These are phyloP conservation scores for Macrocybe sp. DNA, from an alignment of 1,284 basidiomycete genomes.

Conservation along the genomic window DNA sequence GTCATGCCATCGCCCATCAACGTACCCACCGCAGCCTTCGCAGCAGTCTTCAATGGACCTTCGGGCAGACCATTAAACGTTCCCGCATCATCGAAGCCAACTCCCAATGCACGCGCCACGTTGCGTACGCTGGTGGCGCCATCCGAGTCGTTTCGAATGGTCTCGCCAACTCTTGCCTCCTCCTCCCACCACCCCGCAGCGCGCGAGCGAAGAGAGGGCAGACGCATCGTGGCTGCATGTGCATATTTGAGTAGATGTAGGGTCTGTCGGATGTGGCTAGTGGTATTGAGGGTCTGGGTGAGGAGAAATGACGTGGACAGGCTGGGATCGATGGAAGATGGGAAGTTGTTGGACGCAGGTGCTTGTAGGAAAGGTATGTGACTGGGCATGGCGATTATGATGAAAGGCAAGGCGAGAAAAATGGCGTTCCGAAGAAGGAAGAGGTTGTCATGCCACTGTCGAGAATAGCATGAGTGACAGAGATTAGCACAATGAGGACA, in stretches of 20 bases:
- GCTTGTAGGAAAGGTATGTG: constrained; percentile 46
- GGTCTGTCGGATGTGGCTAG: constrained; percentile 32
- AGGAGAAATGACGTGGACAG: constrained; percentile 22
- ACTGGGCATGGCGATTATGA: constrained; percentile 39
- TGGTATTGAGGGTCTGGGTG: constrained; percentile 30
- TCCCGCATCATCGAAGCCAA: constrained; percentile 35
- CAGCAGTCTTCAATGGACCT: constrained; percentile 28
- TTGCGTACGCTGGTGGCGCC: constrained; percentile 34
- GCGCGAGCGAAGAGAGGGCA: constrained; percentile 40
- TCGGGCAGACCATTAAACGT: constrained; percentile 16
- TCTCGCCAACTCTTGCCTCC: constrained; percentile 46
- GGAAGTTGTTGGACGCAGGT: constrained; percentile 41
- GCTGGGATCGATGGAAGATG: constrained; percentile 28
- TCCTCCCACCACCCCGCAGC: constrained; percentile 51
- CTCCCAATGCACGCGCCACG: constrained; percentile 43
- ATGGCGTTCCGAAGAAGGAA: constrained; percentile 47
- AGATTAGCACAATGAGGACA: neutral
- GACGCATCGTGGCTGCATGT: constrained; percentile 49
- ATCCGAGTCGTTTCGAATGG: constrained; percentile 27
- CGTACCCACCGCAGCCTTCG: constrained; percentile 32
- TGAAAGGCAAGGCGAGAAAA: constrained; percentile 53
- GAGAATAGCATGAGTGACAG: neutral
- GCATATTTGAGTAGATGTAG: constrained; percentile 51
- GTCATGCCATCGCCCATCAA: constrained; percentile 28
- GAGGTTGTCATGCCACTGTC: constrained; percentile 63